Evolutionary conservation across 1,284 basidiomycete genomes (phyloP).

Genomic region (Austroboletus novae-zelandiae): DNA sequence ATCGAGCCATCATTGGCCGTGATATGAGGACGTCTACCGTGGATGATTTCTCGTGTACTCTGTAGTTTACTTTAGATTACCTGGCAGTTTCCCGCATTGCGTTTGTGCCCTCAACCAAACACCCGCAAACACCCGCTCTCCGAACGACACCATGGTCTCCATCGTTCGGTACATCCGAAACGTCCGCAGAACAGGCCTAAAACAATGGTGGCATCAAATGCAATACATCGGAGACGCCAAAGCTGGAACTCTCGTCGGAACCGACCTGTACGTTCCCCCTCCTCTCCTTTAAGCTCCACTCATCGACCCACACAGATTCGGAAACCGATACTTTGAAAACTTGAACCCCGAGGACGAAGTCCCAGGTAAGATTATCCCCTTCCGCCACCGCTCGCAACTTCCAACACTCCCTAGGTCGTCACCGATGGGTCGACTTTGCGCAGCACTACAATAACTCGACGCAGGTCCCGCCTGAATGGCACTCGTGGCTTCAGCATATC

Average conservation of each 20-base stretch:
- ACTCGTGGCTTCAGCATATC: slow-evolving; percentile 92
- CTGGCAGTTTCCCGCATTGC: too few relatives aligned
- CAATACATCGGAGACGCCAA: slow-evolving; percentile 93
- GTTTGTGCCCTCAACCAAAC: too few relatives aligned
- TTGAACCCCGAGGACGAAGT: slow-evolving; percentile 79
- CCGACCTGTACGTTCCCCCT: slow-evolving; percentile 66
- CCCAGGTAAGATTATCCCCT: slow-evolving; percentile 56
- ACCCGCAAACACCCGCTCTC: slow-evolving; percentile 20
- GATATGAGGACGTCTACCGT: too few relatives aligned
- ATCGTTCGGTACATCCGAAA: slow-evolving; percentile 73
- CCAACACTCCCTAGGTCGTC: slow-evolving; percentile 59
- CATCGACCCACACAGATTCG: slow-evolving; percentile 54
- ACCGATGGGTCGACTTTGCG: slow-evolving; percentile 90
- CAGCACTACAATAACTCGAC: slow-evolving; percentile 89
- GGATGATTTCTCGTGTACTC: too few relatives aligned
- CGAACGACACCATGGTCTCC: slow-evolving; percentile 55
- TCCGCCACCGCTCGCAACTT: background rate
- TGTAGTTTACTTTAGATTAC: too few relatives aligned
- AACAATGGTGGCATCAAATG: slow-evolving; percentile 83
- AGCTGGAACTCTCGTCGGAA: slow-evolving; percentile 73
- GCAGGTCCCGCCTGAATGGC: slow-evolving; percentile 93
- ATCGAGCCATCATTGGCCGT: too few relatives aligned
- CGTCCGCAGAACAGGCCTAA: slow-evolving; percentile 70
- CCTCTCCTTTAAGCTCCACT: background rate
- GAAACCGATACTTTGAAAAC: slow-evolving; percentile 92